Evolutionary conservation across 2,329 filamentous ascomycete genomes (phyloP).

Genomic region (Colletotrichum salicis): DNA sequence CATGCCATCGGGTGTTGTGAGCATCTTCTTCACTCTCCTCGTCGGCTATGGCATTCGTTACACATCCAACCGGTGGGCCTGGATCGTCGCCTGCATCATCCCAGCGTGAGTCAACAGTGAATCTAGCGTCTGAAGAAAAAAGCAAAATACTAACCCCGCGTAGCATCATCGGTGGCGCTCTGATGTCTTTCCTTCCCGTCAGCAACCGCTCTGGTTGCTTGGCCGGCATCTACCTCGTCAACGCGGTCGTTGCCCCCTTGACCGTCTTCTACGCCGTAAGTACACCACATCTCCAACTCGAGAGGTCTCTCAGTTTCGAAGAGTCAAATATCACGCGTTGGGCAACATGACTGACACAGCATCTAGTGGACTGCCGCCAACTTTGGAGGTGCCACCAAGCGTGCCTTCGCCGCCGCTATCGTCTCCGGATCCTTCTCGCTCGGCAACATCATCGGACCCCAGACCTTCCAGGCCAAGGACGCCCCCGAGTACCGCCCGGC

Average conservation of each 20-base stretch:
- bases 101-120: conserved; percentile 50
- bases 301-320: neutral
- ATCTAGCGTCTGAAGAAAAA: neutral
- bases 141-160: neutral
- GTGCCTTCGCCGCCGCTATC: conserved; percentile 59
- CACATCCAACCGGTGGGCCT: conserved; percentile 60
- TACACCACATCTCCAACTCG: neutral
- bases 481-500: conserved; percentile 63
- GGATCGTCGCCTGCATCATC: conserved; percentile 59
- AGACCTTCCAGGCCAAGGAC: conserved; percentile 64
- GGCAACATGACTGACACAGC: conserved; percentile 13
- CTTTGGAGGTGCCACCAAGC: conserved; percentile 62
- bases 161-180: conserved; percentile 58
- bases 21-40: conserved; percentile 62
- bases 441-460: conserved; percentile 67
- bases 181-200: conserved; percentile 63
- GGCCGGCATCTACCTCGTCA: conserved; percentile 62
- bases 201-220: conserved; percentile 58
- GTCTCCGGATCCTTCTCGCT: conserved; percentile 62
- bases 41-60: conserved; percentile 59
- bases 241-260: conserved; percentile 58
- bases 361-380: conserved; percentile 60
- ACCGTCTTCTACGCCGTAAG: conserved; percentile 57
- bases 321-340: too few relatives aligned
- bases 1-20: conserved; percentile 63